Conservation (phyloP, 192 early-diverging fungal genomes). For the Thamnidium elegans region DNA sequence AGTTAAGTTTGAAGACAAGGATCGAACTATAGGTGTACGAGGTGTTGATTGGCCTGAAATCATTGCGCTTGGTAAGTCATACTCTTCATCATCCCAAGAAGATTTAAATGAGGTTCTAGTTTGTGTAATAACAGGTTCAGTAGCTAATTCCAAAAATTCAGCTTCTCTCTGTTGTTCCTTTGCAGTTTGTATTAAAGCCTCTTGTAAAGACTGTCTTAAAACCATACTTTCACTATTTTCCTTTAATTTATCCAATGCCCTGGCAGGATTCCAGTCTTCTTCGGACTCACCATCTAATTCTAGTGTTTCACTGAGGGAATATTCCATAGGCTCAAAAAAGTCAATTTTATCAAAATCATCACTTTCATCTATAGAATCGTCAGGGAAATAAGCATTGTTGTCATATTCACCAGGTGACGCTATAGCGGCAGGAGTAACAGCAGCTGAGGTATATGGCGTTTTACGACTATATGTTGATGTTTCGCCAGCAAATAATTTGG, state of each 20-base stretch:
- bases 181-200: not conserved
- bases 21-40: conserved; percentile 11
- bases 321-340: not conserved
- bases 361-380: not conserved
- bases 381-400: not conserved
- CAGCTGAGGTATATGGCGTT: conserved; percentile 21
- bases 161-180: not conserved
- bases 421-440: conserved; percentile 12
- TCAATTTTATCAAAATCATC: not conserved
- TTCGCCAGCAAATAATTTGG: conserved; percentile 7
- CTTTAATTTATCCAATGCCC: conserved; percentile 4
- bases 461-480: conserved; percentile 6
- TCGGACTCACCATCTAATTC: not conserved
- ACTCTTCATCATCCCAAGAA: not conserved
- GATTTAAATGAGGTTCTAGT: conserved; percentile 2
- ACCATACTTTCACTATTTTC: conserved; percentile 17
- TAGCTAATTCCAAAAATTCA: not conserved
- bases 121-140: not conserved
- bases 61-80: not conserved
- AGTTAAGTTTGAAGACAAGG: not conserved
- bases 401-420: not conserved
- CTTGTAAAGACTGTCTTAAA: conserved; percentile 4
- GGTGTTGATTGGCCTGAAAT: conserved; percentile 12
- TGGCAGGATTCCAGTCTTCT: conserved; percentile 16
- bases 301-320: not conserved